A percentile compares a stretch with the other conserved stretches of the same genome.
phyloP scores from a whole-genome alignment of 2,329 filamentous ascomycete species.

The Plenodomus tracheiphilus region DNA sequence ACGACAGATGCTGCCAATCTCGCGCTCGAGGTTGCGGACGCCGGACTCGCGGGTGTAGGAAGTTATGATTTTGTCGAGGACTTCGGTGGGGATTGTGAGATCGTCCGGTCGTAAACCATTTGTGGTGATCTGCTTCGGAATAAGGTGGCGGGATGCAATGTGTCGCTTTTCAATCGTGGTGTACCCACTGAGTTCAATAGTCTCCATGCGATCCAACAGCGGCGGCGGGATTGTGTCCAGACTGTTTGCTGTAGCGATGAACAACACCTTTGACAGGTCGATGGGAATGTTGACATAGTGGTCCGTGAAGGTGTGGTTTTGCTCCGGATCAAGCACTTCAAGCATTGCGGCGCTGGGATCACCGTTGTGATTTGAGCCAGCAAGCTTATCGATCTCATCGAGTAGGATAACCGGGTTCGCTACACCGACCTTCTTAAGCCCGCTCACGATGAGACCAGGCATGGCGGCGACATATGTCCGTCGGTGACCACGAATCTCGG shows the following conservation, averaged over 20 bases:
- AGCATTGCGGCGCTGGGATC: slow-evolving; percentile 98
- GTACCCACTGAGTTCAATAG: slow-evolving; percentile 89
- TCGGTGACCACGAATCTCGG: slow-evolving; percentile 92
- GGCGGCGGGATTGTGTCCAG: slow-evolving; percentile 95
- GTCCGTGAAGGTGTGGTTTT: slow-evolving; percentile 92
- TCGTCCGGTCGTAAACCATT: slow-evolving; percentile 82
- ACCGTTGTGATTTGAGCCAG: slow-evolving; percentile 86
- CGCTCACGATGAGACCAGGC: slow-evolving; percentile 93
- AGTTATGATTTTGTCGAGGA: slow-evolving; percentile 93
- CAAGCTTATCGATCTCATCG: slow-evolving; percentile 98
- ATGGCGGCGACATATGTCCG: slow-evolving; percentile 98
- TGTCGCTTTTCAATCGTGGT: slow-evolving; percentile 96
- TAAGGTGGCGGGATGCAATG: slow-evolving; percentile 89
- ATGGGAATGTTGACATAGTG: slow-evolving; percentile 97
- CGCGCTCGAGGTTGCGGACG: slow-evolving; percentile 92
- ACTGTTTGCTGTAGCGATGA: slow-evolving; percentile 95
- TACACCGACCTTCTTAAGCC: slow-evolving; percentile 92
- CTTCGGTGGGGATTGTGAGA: slow-evolving; percentile 76
- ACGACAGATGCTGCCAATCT: slow-evolving; percentile 91
- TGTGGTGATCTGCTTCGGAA: slow-evolving; percentile 90
- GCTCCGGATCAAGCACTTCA: slow-evolving; percentile 94
- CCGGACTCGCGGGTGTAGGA: slow-evolving; percentile 95
- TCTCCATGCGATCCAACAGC: slow-evolving; percentile 95
- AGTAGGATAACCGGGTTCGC: slow-evolving; percentile 93
- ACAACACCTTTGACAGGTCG: slow-evolving; percentile 93